phyloP scores from a whole-genome alignment of 1,139 yeast species.

The Pichia sp. region DNA sequence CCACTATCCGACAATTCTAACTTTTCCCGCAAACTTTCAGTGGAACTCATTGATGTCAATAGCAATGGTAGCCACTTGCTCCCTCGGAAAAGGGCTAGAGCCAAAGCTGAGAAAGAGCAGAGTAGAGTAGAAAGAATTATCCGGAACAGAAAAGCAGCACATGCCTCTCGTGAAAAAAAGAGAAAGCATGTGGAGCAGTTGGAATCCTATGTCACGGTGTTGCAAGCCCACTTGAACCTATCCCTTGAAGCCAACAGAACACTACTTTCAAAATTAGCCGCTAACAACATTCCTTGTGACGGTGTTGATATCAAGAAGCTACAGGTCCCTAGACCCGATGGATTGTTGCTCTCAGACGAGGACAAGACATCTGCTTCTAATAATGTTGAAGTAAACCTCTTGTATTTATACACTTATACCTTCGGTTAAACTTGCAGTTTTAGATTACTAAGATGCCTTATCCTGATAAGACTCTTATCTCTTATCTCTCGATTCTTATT shows the following conservation, averaged over 20 bases:
- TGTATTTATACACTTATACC: too few species aligned
- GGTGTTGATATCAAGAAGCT: slow-evolving; percentile 11
- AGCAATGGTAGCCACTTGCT: slow-evolving; percentile 45
- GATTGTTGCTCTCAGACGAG: slow-evolving; percentile 24
- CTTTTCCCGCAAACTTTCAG: neutral
- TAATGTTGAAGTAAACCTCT: too few species aligned
- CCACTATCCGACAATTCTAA: slow-evolving; percentile 4
- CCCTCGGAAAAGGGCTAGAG: slow-evolving; percentile 94
- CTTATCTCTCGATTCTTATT: too few species aligned
- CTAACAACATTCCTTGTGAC: slow-evolving; percentile 1
- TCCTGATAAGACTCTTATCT: too few species aligned
- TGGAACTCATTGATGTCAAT: slow-evolving; percentile 11
- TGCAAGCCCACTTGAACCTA: slow-evolving; percentile 36
- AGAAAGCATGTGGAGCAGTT: slow-evolving; percentile 84
- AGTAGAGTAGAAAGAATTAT: slow-evolving; percentile 88
- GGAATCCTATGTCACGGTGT: slow-evolving; percentile 56
- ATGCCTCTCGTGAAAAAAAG: slow-evolving; percentile 94
- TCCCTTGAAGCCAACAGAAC: neutral
- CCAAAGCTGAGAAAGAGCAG: slow-evolving; percentile 95
- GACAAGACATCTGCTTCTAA: slow-evolving; percentile 2
- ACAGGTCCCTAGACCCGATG: slow-evolving; percentile 29
- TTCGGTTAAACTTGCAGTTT: too few species aligned
- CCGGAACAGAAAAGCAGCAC: slow-evolving; percentile 95
- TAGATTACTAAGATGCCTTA: too few species aligned
- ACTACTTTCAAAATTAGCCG: slow-evolving; percentile 21